Percentiles rank a stretch among this genome's conserved stretches.
Conservation (phyloP, 2,329 filamentous ascomycete genomes). For the Sporothrix euskadiensis region DNA sequence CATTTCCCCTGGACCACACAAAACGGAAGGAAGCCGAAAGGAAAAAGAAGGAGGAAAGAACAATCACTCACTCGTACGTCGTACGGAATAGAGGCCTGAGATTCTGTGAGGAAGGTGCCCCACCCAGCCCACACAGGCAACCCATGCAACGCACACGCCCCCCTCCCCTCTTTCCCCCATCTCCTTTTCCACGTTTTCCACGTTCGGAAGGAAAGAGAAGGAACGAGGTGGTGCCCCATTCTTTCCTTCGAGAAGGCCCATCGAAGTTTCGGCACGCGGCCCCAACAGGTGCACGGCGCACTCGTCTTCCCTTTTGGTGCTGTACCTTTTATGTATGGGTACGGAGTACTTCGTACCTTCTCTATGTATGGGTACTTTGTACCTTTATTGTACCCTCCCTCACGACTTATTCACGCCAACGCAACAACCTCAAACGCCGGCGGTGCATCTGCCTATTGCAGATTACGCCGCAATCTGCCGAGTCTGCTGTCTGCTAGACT, state of each 20-base stretch:
- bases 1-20: background rate
- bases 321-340: no score
- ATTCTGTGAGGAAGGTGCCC: background rate
- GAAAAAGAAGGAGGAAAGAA: background rate
- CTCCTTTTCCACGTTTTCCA: background rate
- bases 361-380: background rate
- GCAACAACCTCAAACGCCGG: slow-evolving; percentile 17
- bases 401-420: background rate
- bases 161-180: background rate
- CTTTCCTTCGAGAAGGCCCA: slow-evolving; percentile 25
- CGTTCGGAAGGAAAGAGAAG: background rate
- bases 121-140: slow-evolving; percentile 1
- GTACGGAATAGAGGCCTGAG: background rate
- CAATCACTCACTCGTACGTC: background rate
- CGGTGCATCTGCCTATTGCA: slow-evolving; percentile 7
- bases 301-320: background rate
- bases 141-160: slow-evolving; percentile 10
- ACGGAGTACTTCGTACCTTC: background rate
- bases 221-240: background rate
- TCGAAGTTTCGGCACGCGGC: background rate
- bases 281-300: background rate
- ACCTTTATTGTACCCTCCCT: background rate
- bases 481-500: no score
- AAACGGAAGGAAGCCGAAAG: background rate
- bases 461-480: background rate